Evolutionary conservation across 768 basidiomycete genomes (phyloP), one percentile per base, ranked within the genome.

Genomic region (Antrodiella citrinella): DNA sequence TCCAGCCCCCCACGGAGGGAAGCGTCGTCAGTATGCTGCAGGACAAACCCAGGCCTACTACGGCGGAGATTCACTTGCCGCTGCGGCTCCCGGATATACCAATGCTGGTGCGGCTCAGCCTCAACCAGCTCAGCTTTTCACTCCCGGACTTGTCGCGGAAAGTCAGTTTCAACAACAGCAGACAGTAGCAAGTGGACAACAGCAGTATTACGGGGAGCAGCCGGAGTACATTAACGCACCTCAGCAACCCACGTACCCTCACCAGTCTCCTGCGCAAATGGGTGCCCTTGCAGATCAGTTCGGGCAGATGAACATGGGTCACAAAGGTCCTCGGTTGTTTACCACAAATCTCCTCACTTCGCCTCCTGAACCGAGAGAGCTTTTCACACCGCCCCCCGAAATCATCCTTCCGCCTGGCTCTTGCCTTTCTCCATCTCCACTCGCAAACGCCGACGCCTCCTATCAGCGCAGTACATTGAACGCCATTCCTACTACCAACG

Each of bases 31-130:
- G 66, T 97, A 97, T 65, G 94, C 94, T 45, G 82, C 90, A 3
- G 93, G 90, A 10, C 93, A 96, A 67, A 91, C 91, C 1, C 90
- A 92, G 61, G 91, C 79, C 2, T 93, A 93, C 65, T 91, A 91
- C 57, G 79, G 81, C 26, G 62, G 69, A 10, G 64, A 67, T 11
- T 7, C n/a, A n/a, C n/a, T 22, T 7, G 51, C 65, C 35, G 79
- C 63, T 26, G 56, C 72, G 39, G 76, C 62, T 10, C 73, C 79
- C 10, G 59, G 63, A 23, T 77, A 77, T 18, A 7, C 41, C 49
- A 62, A 67, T 22, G 64, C 67, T 23, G 73, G 62, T 15, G 64
- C 64, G 10, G 73, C 53, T 50, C 63, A 54, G 12, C 64, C 70
- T 10, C 63, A 63, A 11, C 76, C 72, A 48, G 65, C 73, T 55